Conservation (phyloP, 2,329 filamentous ascomycete genomes). For the Xylaria hypoxylon region DNA sequence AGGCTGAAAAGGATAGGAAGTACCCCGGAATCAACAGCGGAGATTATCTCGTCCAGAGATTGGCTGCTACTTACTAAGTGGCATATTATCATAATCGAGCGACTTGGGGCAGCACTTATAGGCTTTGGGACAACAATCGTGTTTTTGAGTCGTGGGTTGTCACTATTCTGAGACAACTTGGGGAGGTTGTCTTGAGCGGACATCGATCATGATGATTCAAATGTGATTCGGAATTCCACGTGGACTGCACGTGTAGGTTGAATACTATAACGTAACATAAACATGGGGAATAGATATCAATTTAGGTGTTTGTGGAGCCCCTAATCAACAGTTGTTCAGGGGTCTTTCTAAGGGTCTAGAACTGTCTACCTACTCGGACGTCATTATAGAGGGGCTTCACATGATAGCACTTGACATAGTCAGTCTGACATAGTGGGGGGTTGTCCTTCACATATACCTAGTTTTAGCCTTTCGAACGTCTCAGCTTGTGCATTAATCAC, state of each 20-base stretch:
- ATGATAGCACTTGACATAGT: slow-evolving; percentile 19
- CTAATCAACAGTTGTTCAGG: slow-evolving; percentile 11
- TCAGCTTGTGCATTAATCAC: background rate
- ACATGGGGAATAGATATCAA: background rate
- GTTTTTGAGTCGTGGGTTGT: background rate
- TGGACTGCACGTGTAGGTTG: background rate
- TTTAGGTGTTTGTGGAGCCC: slow-evolving; percentile 8
- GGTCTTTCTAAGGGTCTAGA: slow-evolving; percentile 19
- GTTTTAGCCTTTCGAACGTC: slow-evolving; percentile 9
- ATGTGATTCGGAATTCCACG: too few species aligned
- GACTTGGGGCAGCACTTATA: background rate
- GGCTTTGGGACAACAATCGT: slow-evolving; percentile 1
- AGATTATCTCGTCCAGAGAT: slow-evolving; percentile 81
- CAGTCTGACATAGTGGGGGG: too few species aligned
- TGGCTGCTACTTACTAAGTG: slow-evolving; percentile 76
- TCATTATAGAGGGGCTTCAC: slow-evolving; percentile 38
- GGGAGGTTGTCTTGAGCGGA: slow-evolving; percentile 2
- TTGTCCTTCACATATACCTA: background rate
- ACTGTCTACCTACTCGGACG: slow-evolving; percentile 29
- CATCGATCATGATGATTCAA: background rate
- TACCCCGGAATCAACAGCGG: slow-evolving; percentile 82
- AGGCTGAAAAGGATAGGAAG: slow-evolving; percentile 74
- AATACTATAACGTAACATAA: slow-evolving; percentile 14
- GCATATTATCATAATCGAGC: background rate
- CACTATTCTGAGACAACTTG: background rate